Evolutionary conservation across 208 protist species (phyloP).

Genomic region (Leishmania major): DNA sequence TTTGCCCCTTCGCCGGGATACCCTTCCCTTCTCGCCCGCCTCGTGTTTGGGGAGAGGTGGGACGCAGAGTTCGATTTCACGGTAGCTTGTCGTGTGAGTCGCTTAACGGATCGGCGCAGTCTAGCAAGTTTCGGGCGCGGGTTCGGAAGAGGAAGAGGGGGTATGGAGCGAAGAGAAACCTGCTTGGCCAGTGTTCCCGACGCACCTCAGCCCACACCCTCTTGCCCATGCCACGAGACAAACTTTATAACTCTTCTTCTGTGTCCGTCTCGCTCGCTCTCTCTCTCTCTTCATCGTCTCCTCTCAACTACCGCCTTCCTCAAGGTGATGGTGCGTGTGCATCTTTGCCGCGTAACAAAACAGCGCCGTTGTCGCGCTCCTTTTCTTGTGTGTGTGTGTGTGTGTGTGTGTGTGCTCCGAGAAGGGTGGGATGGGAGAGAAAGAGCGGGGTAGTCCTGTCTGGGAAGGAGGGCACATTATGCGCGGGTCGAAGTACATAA

Average conservation of each 20-base stretch:
- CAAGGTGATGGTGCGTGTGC: neutral
- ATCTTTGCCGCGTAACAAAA: neutral
- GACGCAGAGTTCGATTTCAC: neutral
- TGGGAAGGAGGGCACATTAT: neutral
- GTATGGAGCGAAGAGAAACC: neutral
- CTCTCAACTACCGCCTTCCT: neutral
- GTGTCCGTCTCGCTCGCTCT: neutral
- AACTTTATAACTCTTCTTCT: neutral
- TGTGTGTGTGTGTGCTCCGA: neutral
- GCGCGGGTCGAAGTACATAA: neutral
- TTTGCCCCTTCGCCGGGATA: neutral
- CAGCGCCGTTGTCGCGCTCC: neutral
- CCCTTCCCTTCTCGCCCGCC: neutral
- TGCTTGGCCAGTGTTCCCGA: neutral
- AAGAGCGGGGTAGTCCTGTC: neutral
- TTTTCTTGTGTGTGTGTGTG: neutral
- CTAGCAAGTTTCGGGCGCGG: neutral
- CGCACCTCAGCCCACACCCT: neutral
- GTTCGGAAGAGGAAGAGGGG: neutral
- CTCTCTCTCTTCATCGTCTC: neutral
- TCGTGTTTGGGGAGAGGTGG: no score
- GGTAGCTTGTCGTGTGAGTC: neutral
- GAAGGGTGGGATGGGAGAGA: no score
- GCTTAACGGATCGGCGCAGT: neutral
- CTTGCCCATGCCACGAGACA: neutral